Evolutionary conservation across 768 basidiomycete species (phyloP), one percentile per base, ranked within the genome.

Genomic region (Pulveroboletus sp.): DNA sequence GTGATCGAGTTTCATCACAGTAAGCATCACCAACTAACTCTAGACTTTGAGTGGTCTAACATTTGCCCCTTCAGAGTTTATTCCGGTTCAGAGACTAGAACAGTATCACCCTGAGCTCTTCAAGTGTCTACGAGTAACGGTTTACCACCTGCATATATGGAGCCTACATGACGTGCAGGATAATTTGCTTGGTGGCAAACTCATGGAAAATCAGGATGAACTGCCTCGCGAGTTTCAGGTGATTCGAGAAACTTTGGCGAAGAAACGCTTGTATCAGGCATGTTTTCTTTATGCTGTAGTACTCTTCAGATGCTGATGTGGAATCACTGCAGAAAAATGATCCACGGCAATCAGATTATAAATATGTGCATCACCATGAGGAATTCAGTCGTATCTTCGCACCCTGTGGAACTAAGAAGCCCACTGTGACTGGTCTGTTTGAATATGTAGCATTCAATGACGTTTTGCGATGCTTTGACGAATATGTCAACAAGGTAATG

Each of bases 401-500:
- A 1, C 18, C 35, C 14, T 0, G 0, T 6, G 5, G 1, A 5
- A 8, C 17, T 3, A 8, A 5, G 8, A 2, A 14, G 18, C n/a
- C 0, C 6, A 10, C 40, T 1, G 5, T 36, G 41, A 2, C 30
- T 4, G 28, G 0, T 0, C n/a, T n/a, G 8, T 6, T 21, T 27
- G 40, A 49, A 36, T 42, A 18, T 31, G 28, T 15, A 13, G 42
- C 36, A 8, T 49, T 49, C 17, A 28, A 44, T 15, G 6, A 18
- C n/a, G 7, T 46, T 32, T 24, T 44, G 3, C 30, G 45, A n/a
- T 1, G 14, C n/a, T n/a, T n/a, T n/a, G n/a, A n/a, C n/a, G n/a
- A n/a, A n/a, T 51, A 28, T 10, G 1, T 30, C 10, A 1, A 36
- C 1, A 26, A 47, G 5, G 39, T 24, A 15, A 8, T n/a, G n/a